Evolutionary conservation across 2,329 filamentous ascomycete genomes (phyloP).

Genomic region (Verticillium alfalfae): DNA sequence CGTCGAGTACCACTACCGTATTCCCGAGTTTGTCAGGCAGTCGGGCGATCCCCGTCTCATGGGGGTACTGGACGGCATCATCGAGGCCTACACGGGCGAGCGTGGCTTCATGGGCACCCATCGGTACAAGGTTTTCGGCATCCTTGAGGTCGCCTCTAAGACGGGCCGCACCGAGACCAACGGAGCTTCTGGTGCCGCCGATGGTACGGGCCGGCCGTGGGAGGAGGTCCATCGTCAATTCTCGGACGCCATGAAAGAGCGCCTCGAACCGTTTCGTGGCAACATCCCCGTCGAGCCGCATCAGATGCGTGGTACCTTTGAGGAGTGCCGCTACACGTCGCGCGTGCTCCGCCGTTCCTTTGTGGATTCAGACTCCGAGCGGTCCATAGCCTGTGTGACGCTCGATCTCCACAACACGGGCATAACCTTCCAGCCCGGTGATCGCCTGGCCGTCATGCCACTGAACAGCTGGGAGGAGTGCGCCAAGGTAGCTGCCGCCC

Average conservation of each 20-base stretch:
- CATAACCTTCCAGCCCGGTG: slow-evolving; percentile 47
- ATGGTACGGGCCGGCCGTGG: slow-evolving; percentile 35
- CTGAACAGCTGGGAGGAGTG: slow-evolving; percentile 50
- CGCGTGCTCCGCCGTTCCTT: slow-evolving; percentile 36
- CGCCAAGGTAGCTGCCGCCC: slow-evolving; percentile 45
- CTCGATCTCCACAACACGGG: slow-evolving; percentile 47
- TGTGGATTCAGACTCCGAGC: slow-evolving; percentile 38
- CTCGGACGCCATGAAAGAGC: slow-evolving; percentile 48
- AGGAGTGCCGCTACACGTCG: slow-evolving; percentile 46
- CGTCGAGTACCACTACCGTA: slow-evolving; percentile 47
- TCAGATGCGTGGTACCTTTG: slow-evolving; percentile 48
- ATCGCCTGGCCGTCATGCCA: slow-evolving; percentile 48
- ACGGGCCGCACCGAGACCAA: slow-evolving; percentile 48
- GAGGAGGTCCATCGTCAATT: slow-evolving; percentile 45
- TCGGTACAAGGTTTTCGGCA: slow-evolving; percentile 52
- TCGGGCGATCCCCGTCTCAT: slow-evolving; percentile 44
- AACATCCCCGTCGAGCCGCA: slow-evolving; percentile 41
- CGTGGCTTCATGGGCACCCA: slow-evolving; percentile 52
- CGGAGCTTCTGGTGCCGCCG: slow-evolving; percentile 38
- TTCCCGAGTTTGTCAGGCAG: slow-evolving; percentile 46
- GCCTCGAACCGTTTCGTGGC: slow-evolving; percentile 43
- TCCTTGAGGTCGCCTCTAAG: slow-evolving; percentile 48
- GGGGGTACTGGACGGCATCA: slow-evolving; percentile 47
- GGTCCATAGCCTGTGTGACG: slow-evolving; percentile 42
- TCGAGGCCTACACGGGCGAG: slow-evolving; percentile 50